Conservation (phyloP, 495 filamentous ascomycete genomes). For the Neurospora discreta region DNA sequence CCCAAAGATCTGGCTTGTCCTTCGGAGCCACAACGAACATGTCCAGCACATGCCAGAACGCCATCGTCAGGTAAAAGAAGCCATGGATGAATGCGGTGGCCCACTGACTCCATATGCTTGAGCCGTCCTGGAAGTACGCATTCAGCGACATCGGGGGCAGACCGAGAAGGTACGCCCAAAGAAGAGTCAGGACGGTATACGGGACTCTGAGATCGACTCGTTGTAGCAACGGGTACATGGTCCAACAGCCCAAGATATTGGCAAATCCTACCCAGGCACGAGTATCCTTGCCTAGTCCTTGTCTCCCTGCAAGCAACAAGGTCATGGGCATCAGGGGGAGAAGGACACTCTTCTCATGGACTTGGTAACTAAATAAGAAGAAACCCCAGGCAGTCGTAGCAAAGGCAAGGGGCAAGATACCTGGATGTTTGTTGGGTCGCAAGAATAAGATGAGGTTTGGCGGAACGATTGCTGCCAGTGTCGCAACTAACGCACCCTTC, state of each 20-base stretch:
- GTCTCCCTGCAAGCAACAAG: conserved; percentile 62
- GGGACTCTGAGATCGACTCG: conserved; percentile 76
- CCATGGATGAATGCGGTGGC: conserved; percentile 58
- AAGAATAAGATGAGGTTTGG: conserved; percentile 71
- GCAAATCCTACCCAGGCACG: conserved; percentile 89
- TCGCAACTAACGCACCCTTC: conserved; percentile 63
- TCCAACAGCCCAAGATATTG: conserved; percentile 86
- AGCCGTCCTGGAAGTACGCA: conserved; percentile 45
- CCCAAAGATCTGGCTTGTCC: conserved; percentile 84
- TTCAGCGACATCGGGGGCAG: conserved; percentile 66
- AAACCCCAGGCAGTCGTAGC: conserved; percentile 87
- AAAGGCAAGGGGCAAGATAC: conserved; percentile 65
- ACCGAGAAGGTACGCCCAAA: conserved; percentile 87
- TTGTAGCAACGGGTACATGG: conserved; percentile 80
- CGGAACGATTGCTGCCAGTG: conserved; percentile 61
- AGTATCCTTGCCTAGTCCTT: conserved; percentile 60
- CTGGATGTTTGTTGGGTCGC: conserved; percentile 65
- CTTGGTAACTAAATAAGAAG: conserved; percentile 93
- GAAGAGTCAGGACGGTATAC: conserved; percentile 67
- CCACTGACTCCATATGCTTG: conserved; percentile 35
- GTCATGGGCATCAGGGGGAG: conserved; percentile 89
- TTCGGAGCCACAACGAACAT: conserved; percentile 51
- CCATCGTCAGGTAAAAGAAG: conserved; percentile 64
- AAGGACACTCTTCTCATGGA: conserved; percentile 93
- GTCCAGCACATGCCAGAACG: conserved; percentile 69